Base-by-base conservation (phyloP, 306 rosid species). In the Sindora glabra region DNA sequence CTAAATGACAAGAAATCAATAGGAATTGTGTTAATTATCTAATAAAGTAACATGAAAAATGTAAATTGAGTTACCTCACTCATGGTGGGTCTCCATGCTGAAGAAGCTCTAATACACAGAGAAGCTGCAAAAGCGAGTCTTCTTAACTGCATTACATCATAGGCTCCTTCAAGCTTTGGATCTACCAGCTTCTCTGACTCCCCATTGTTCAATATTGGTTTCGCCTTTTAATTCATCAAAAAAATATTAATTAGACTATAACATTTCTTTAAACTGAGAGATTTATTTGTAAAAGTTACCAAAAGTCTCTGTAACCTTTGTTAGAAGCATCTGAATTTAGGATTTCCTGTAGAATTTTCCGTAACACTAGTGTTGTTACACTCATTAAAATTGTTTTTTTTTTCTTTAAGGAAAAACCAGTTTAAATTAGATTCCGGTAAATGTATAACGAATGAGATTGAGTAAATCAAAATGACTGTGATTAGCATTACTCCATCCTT, bases 61-160 rank as follows among this genome's bases (percentile, higher is more conserved):
- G 59, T 22, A 5, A 38, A 29, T 5, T 17, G 48, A 64, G 29
- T 8, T 86, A 94, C 99, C 97, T 94, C 80, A n/a, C 61, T 82
- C 82, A 89, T 89, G 73, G 81, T 78, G 32, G 99, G 99, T 59
- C 97, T 71, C 95, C 95, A 86, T 48, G 73, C 66, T 2, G 97
- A 70, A 39, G 90, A 79, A 33, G 95, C 86, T 26, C 95, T 45
- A 5, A 94, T 89, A 68, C 99, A 84, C 0, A 94, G 75, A 44
- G 94, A 86, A 11, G 97, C 96, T 14, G 94, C 95, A 46, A 86
- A 83, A 33, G 90, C 79, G 59, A 94, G 71, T 69, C 80, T 75
- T 59, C 79, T 69, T 64, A 79, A 65, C 64, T 86, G 81, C 1
- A 52, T 62, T 25, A 66, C 57, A 73, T 89, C 95, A 56, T 84